phyloP scores from a whole-genome alignment of 2,329 filamentous ascomycete genomes.

The Nemania abortiva region DNA sequence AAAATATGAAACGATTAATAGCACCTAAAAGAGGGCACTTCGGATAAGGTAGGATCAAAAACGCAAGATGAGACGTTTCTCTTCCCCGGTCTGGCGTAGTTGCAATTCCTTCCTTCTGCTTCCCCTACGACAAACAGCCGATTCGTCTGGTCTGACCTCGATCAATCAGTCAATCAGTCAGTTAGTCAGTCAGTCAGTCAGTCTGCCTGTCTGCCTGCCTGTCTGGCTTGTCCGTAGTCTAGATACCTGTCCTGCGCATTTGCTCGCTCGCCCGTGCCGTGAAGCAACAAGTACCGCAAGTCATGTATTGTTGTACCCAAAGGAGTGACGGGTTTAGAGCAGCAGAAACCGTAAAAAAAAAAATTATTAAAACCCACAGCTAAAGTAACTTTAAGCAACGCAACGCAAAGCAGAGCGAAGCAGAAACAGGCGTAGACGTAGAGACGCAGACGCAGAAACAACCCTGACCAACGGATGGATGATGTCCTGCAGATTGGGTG shows the following conservation, averaged over 20 bases:
- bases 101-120: constrained; percentile 17
- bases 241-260: constrained; percentile 11
- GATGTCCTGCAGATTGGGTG: constrained; percentile 17
- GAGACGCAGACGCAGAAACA: constrained; percentile 8
- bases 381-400: constrained; percentile 7
- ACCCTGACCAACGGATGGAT: constrained; percentile 10
- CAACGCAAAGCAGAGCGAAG: background rate
- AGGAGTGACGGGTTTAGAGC: constrained; percentile 10
- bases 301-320: constrained; percentile 17
- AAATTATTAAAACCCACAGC: background rate
- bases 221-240: background rate
- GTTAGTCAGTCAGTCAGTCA: background rate
- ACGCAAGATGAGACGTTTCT: constrained; percentile 22
- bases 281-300: background rate
- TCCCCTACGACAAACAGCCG: constrained; percentile 15
- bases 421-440: background rate
- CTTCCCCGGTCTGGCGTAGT: constrained; percentile 24
- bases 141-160: constrained; percentile 13
- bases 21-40: constrained; percentile 2
- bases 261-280: constrained; percentile 16
- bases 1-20: background rate
- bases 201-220: background rate
- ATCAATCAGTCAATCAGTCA: constrained; percentile 8
- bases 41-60: constrained; percentile 15
- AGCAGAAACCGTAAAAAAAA: background rate